Evolutionary conservation across 768 basidiomycete genomes (phyloP).

Genomic region (Lepiota brunneoincarnata): DNA sequence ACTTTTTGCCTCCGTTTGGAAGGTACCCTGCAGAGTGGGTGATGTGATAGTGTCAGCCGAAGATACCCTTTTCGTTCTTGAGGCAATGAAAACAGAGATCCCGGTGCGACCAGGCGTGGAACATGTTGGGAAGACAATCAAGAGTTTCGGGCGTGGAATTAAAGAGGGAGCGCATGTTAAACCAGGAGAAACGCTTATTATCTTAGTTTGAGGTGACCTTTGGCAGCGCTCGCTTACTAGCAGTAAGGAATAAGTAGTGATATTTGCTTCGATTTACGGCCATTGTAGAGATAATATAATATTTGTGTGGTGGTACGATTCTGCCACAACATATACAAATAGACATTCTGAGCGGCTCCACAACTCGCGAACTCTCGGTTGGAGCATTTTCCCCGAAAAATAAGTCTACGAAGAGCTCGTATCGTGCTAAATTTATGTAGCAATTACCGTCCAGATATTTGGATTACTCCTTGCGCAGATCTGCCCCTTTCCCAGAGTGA

Average conservation of each 20-base stretch:
- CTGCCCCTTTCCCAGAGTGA: not conserved
- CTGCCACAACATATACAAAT: no score
- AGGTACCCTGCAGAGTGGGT: slow-evolving; percentile 42
- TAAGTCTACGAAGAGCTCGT: not conserved
- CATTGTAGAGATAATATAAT: no score
- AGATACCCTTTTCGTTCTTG: slow-evolving; percentile 47
- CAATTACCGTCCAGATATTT: slow-evolving; percentile 1
- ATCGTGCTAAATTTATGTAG: slow-evolving; percentile 6
- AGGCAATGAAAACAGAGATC: slow-evolving; percentile 70
- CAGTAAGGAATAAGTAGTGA: no score
- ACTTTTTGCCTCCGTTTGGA: slow-evolving; percentile 48
- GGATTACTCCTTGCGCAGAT: not conserved
- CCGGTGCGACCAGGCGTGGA: slow-evolving; percentile 42
- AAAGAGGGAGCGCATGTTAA: slow-evolving; percentile 42
- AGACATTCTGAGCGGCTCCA: no score
- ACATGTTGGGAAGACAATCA: slow-evolving; percentile 41
- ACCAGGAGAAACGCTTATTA: slow-evolving; percentile 44
- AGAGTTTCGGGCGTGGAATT: slow-evolving; percentile 36
- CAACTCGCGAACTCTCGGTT: not conserved
- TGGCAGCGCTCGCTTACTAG: no score
- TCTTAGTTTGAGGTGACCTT: slow-evolving; percentile 14
- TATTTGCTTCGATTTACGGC: no score
- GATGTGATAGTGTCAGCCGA: slow-evolving; percentile 39
- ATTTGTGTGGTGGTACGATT: no score
- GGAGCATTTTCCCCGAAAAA: not conserved